Evolutionary conservation across 108 stramenopile genomes (phyloP).

Genomic region (Aurantiochytrium sp.): DNA sequence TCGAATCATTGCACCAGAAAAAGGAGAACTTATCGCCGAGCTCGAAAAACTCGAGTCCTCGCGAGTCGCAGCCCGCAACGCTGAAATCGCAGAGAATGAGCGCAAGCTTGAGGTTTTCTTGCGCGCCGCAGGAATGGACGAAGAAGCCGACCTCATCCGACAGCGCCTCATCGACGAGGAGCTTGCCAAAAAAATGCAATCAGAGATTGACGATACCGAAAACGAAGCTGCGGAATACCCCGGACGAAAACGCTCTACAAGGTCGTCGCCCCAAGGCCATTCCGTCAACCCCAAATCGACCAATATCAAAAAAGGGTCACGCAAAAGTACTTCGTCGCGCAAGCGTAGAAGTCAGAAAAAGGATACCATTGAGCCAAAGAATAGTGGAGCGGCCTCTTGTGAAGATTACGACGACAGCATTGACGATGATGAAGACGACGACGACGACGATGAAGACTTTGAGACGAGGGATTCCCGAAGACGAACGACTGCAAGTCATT

Average conservation of each 20-base stretch:
- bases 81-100: background rate
- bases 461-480: too few species aligned
- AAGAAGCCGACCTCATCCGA: background rate
- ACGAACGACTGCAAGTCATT: too few species aligned
- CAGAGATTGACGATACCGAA: background rate
- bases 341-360: too few species aligned
- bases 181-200: background rate
- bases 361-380: too few species aligned
- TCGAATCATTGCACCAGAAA: background rate
- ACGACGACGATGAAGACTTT: background rate
- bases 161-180: background rate
- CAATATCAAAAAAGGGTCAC: too few species aligned
- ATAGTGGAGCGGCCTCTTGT: too few species aligned
- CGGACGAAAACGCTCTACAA: too few species aligned
- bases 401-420: background rate
- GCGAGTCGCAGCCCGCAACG: background rate
- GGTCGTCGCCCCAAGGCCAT: too few species aligned
- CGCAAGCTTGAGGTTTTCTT: background rate
- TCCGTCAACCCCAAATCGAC: background rate
- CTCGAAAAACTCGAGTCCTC: background rate
- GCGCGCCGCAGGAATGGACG: background rate
- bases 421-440: background rate
- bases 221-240: background rate
- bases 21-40: background rate
- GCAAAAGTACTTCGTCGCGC: too few species aligned